A percentile compares a stretch with the other conserved stretches of the same genome.
Evolutionary conservation across 2,329 filamentous ascomycete genomes (phyloP).

Genomic region (Arachnomyces sp.): DNA sequence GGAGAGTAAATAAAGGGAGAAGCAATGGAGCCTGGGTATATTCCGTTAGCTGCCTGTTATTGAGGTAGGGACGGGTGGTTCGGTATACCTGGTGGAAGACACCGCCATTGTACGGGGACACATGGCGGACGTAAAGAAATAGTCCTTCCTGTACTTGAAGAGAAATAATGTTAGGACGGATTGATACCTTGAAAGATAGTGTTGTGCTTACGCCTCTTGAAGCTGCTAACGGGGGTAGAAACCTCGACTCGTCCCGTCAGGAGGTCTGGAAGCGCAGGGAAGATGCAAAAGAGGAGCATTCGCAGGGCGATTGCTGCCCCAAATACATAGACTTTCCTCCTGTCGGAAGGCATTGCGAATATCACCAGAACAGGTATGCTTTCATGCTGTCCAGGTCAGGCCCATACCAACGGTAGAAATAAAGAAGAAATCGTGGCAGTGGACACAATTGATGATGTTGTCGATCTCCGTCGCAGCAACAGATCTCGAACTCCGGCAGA

Average conservation of each 20-base stretch:
- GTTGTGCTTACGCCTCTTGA: conserved; percentile 72
- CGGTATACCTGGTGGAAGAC: conserved; percentile 58
- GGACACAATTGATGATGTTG: conserved; percentile 18
- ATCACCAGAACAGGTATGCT: not conserved
- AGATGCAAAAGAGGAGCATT: conserved; percentile 69
- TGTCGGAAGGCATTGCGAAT: conserved; percentile 45
- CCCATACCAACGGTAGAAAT: not conserved
- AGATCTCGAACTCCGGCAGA: conserved; percentile 13
- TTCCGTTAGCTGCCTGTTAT: conserved; percentile 20
- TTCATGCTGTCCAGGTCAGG: no score
- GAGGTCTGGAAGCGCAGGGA: conserved; percentile 75
- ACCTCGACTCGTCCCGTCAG: conserved; percentile 90
- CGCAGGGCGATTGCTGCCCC: conserved; percentile 68
- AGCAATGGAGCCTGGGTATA: conserved; percentile 78
- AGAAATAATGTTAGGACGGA: not conserved
- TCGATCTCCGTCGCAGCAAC: conserved; percentile 12
- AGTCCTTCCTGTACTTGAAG: conserved; percentile 82
- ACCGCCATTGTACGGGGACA: conserved; percentile 94
- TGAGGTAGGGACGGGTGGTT: conserved; percentile 2
- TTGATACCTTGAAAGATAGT: not conserved
- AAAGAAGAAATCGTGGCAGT: no score
- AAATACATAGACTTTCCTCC: conserved; percentile 62
- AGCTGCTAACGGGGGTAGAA: conserved; percentile 93
- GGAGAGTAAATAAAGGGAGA: conserved; percentile 80
- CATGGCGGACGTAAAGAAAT: conserved; percentile 91